These are phyloP conservation scores for Coniella vitis DNA, from an alignment of 2,329 filamentous ascomycete genomes.

Conservation along the genomic window DNA sequence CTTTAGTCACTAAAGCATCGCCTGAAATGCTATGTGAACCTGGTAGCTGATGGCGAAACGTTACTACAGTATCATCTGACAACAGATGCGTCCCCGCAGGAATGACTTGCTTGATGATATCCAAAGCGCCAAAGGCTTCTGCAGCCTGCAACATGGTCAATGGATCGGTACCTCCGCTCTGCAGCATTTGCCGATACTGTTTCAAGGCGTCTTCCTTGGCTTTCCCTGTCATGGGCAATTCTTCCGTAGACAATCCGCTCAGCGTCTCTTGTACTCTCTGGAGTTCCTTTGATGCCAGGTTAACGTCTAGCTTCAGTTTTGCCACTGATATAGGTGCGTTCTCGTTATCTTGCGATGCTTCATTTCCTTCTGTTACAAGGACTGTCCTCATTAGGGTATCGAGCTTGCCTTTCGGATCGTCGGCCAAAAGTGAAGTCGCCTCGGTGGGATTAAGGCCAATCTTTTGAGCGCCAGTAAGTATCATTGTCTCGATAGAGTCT, in stretches of 20 bases:
- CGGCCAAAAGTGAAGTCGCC: neutral
- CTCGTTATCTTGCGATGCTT: neutral
- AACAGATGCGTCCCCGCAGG: slow-evolving; percentile 8
- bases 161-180: neutral
- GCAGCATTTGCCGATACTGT: neutral
- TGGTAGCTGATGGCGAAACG: neutral
- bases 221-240: neutral
- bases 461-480: neutral
- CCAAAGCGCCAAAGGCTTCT: neutral
- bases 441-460: neutral
- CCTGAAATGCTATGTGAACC: neutral
- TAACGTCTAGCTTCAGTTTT: neutral
- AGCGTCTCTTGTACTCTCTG: neutral
- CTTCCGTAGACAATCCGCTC: neutral
- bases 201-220: neutral
- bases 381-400: neutral
- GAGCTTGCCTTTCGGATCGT: neutral
- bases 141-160: neutral
- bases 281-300: neutral
- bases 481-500: neutral
- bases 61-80: slow-evolving; percentile 5
- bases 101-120: slow-evolving; percentile 7
- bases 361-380: neutral
- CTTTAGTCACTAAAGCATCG: neutral
- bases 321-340: neutral